Evolutionary conservation across 306 rosid genomes (phyloP), one percentile per base, ranked within the genome.

Genomic region (Cicer chorassanicum): DNA sequence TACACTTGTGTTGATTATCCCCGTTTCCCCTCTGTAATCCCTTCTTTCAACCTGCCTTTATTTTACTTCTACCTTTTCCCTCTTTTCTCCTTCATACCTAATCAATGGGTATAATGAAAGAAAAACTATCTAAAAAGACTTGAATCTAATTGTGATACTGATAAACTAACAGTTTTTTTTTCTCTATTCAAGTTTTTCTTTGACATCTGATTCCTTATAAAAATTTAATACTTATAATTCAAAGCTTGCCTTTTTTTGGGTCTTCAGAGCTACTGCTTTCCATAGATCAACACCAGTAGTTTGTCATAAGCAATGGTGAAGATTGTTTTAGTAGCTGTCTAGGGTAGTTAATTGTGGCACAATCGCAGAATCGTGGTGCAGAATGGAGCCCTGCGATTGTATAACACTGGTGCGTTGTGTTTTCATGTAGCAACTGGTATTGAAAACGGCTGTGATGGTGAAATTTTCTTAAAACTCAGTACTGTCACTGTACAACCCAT

Each of bases 131-230:
- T 29, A 29, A 29, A 29, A 29, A 29, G 36, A 29, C 5, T 29
- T 29, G 5, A 29, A 29, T 29, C 36, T 29, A 29, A 29, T 29
- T 29, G 0, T 29, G 36, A 29, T 29, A 36, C 56, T 69, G 6
- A 19, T 70, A 18, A 53, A 39, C 70, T 55, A 49, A 15, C 51
- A 7, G 9, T 7, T 8, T 41, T 68, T 7, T 6, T 13, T 0
- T 16, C 14, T 38, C 11, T 42, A 9, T 7, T 75, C 41, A 41
- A 0, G 0, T 11, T 51, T 55, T 19, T n/a, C 9, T 21, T n/a
- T 49, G 71, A 21, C 53, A 57, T 57, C n/a, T 21, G 14, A n/a
- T 66, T 16, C 57, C 73, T 46, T 57, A 46, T 24, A 7, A 59
- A 57, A 10, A 8, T n/a, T 7, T 5, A 66, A 45, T 67, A 57